These are phyloP conservation scores for Candida mattraensis DNA, from an alignment of 805 yeast genomes.

Conservation along the genomic window DNA sequence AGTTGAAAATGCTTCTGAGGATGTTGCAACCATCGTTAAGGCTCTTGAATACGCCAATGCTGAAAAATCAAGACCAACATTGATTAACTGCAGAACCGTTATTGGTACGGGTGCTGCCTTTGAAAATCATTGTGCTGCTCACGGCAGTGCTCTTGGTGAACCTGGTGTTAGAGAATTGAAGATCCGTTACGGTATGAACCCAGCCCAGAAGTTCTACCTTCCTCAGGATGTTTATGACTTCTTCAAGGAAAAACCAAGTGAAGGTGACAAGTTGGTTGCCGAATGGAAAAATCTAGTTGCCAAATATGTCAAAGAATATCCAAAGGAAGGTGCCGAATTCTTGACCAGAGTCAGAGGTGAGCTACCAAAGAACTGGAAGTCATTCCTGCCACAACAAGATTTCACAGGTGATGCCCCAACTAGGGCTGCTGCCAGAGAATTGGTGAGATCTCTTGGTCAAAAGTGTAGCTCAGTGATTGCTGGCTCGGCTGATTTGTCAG, in stretches of 20 bases:
- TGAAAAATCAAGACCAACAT: constrained; percentile 56
- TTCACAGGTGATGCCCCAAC: constrained; percentile 88
- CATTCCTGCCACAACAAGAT: constrained; percentile 75
- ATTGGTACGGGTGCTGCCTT: constrained; percentile 90
- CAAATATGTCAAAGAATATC: constrained; percentile 65
- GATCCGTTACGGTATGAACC: constrained; percentile 81
- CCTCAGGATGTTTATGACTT: constrained; percentile 80
- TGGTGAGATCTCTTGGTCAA: constrained; percentile 71
- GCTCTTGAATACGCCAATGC: constrained; percentile 37
- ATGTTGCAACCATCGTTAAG: constrained; percentile 80
- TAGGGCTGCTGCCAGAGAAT: constrained; percentile 89
- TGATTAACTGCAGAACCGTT: constrained; percentile 84
- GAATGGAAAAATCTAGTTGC: constrained; percentile 72
- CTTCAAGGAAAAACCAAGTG: constrained; percentile 55
- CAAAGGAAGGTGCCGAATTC: constrained; percentile 75
- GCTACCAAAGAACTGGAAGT: constrained; percentile 84
- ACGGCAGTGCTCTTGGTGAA: constrained; percentile 92
- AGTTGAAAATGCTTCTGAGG: constrained; percentile 70
- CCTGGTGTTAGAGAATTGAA: constrained; percentile 91
- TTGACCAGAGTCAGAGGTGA: constrained; percentile 72
- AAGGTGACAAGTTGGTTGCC: constrained; percentile 65
- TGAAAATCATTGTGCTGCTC: constrained; percentile 89
- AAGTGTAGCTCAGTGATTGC: constrained; percentile 61
- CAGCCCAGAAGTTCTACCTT: constrained; percentile 74
- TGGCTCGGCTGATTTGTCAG: constrained; percentile 98